phyloP scores from a whole-genome alignment of 345 rosid species.

The Mercurialis annua region DNA sequence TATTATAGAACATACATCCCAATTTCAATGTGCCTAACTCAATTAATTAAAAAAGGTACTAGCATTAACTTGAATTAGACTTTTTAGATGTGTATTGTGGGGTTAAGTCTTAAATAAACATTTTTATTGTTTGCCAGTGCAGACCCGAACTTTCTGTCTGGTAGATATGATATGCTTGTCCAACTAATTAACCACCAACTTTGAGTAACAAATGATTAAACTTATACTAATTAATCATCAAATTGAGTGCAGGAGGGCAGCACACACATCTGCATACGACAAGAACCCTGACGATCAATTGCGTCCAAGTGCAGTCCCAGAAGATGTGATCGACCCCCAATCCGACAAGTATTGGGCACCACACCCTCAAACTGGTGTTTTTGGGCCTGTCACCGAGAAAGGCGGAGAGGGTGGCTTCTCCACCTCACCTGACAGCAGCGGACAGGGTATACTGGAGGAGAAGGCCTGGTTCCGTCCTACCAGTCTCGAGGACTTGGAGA shows the following conservation, averaged over 20 bases:
- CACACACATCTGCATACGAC: conserved; percentile 63
- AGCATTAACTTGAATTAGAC: too few species aligned
- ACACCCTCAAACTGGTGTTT: conserved; percentile 85
- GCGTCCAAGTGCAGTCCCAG: conserved; percentile 55
- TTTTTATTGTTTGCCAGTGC: background rate
- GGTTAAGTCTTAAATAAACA: background rate
- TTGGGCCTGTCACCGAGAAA: conserved; percentile 59
- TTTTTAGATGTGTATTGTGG: background rate
- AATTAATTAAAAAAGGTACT: too few species aligned
- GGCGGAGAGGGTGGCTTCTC: conserved; percentile 15
- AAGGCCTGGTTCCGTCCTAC: conserved; percentile 96
- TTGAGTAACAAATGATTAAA: background rate
- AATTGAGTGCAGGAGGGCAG: conserved; percentile 39
- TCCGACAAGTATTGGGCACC: conserved; percentile 94
- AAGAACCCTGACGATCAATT: conserved; percentile 75
- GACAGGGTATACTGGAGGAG: conserved; percentile 47
- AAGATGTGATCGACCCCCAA: conserved; percentile 56
- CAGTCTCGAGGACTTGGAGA: conserved; percentile 83
- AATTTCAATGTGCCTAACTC: too few species aligned
- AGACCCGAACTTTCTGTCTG: background rate
- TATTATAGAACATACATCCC: too few species aligned
- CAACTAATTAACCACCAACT: background rate
- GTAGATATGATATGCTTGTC: background rate
- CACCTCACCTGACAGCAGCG: conserved; percentile 18
- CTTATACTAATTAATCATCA: background rate